Evolutionary conservation across 768 basidiomycete species (phyloP).

Genomic region (Collybiopsis confluens): DNA sequence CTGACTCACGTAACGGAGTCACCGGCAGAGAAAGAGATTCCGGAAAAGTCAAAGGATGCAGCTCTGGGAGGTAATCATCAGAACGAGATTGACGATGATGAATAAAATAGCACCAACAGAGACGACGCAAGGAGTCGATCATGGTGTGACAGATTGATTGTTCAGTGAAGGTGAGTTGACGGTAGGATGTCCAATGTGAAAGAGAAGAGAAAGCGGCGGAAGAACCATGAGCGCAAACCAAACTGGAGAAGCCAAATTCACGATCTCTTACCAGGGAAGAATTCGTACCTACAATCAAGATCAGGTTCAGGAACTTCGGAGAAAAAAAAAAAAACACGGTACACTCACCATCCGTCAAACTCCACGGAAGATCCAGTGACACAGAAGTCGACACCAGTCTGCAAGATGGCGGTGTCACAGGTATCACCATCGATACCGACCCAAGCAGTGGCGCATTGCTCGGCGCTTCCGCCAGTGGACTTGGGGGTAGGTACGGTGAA

Average conservation of each 20-base stretch:
- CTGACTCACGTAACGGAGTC: background rate
- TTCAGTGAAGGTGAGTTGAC: too few species aligned
- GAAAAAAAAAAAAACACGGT: background rate
- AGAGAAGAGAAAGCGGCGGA: background rate
- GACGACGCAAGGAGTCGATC: too few species aligned
- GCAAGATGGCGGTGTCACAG: slow-evolving; percentile 5
- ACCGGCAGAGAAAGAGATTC: slow-evolving; percentile 7
- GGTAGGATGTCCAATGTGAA: too few species aligned
- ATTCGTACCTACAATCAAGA: background rate
- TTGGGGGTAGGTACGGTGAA: slow-evolving; percentile 7
- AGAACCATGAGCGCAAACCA: background rate
- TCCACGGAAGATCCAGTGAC: background rate
- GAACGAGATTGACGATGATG: too few species aligned
- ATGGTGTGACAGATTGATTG: too few species aligned
- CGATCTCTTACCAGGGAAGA: background rate
- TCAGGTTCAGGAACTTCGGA: background rate
- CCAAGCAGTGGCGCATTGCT: slow-evolving; percentile 9
- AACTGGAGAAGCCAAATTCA: background rate
- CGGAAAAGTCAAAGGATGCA: slow-evolving; percentile 4
- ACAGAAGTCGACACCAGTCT: slow-evolving; percentile 9
- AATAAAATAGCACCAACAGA: too few species aligned
- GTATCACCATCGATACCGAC: slow-evolving; percentile 13
- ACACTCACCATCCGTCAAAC: slow-evolving; percentile 4
- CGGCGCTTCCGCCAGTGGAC: slow-evolving; percentile 1
- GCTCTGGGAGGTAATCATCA: too few species aligned